Conservation (phyloP, 306 rosid genomes). For the Crotalaria pallida region DNA sequence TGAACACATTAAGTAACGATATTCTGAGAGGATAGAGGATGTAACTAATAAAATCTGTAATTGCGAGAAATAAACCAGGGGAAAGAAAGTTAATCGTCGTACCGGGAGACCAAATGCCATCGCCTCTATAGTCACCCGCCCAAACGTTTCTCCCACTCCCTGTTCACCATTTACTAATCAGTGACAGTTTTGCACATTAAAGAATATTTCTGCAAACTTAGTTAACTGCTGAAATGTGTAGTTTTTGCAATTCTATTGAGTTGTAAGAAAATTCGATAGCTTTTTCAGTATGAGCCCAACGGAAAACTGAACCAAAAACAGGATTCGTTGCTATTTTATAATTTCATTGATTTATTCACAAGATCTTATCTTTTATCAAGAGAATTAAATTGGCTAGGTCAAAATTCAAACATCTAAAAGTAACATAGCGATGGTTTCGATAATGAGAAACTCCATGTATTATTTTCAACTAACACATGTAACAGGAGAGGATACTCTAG, state of each 20-base stretch:
- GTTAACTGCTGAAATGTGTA: background rate
- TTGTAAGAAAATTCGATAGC: background rate
- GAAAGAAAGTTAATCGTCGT: slow-evolving; percentile 27
- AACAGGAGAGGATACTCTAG: background rate
- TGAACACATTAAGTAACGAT: background rate
- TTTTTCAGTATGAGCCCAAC: background rate
- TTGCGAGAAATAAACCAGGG: background rate
- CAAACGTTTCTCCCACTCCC: slow-evolving; percentile 95
- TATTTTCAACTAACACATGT: no score
- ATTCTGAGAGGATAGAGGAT: background rate
- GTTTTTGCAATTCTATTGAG: background rate
- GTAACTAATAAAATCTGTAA: background rate
- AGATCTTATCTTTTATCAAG: background rate
- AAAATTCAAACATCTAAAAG: background rate
- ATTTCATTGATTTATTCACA: background rate
- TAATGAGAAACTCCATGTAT: no score
- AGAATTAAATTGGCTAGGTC: background rate
- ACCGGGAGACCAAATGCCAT: slow-evolving; percentile 96
- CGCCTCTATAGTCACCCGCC: slow-evolving; percentile 91
- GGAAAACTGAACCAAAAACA: background rate
- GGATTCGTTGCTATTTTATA: background rate
- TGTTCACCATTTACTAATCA: slow-evolving; percentile 41
- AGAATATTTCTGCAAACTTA: background rate
- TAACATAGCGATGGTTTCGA: no score
- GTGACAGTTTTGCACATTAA: background rate